phyloP scores from a whole-genome alignment of 768 basidiomycete species.

The Chlorophyllum brunneum region DNA sequence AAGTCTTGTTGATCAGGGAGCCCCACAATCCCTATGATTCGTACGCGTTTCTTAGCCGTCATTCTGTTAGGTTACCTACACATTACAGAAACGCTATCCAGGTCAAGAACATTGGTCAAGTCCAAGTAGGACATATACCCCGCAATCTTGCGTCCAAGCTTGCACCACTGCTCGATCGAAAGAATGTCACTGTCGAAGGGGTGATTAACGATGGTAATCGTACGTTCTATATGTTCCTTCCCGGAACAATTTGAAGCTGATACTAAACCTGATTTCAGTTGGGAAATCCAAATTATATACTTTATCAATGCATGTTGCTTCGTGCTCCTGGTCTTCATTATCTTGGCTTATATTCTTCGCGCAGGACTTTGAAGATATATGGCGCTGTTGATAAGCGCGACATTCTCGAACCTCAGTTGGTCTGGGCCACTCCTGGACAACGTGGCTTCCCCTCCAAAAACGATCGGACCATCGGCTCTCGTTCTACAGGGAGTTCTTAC shows the following conservation, averaged over 20 bases:
- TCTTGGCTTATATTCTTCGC: neutral
- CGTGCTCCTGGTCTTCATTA: neutral
- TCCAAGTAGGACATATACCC: slow-evolving; percentile 82
- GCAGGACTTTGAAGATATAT: slow-evolving; percentile 68
- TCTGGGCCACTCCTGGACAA: slow-evolving; percentile 73
- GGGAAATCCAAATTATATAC: slow-evolving; percentile 43
- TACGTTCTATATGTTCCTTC: slow-evolving; percentile 23
- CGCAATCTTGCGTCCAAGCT: slow-evolving; percentile 53
- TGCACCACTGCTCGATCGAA: slow-evolving; percentile 67
- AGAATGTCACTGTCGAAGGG: slow-evolving; percentile 68
- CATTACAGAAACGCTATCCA: slow-evolving; percentile 77
- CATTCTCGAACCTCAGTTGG: slow-evolving; percentile 59
- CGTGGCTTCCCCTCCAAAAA: slow-evolving; percentile 42
- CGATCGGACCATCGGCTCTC: slow-evolving; percentile 1
- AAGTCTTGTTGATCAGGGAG: slow-evolving; percentile 65
- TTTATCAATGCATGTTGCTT: slow-evolving; percentile 58
- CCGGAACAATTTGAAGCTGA: slow-evolving; percentile 8
- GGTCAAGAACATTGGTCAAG: slow-evolving; percentile 70
- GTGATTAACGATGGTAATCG: slow-evolving; percentile 64
- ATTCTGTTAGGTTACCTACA: neutral
- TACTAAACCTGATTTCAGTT: too few species aligned
- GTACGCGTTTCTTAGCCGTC: slow-evolving; percentile 27
- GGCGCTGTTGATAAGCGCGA: slow-evolving; percentile 57
- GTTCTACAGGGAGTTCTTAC: slow-evolving; percentile 1
- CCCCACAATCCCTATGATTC: slow-evolving; percentile 66